Percentiles rank a stretch among this genome's conserved stretches.
Conservation (phyloP, 2,329 filamentous ascomycete genomes). For the Calonectria naviculata region DNA sequence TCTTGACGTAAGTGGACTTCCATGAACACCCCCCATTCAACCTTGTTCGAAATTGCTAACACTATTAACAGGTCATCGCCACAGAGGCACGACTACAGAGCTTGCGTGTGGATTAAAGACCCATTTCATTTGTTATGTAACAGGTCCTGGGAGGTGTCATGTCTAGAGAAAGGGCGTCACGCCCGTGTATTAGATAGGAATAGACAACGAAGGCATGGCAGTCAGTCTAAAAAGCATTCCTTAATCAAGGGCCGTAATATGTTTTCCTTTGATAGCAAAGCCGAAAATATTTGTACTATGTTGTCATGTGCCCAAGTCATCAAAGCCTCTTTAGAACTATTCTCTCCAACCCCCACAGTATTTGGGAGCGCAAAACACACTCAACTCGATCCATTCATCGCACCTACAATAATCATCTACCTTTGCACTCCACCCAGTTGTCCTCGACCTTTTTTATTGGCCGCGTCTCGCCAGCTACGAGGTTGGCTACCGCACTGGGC, state of each 20-base stretch:
- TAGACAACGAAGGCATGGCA: constrained; percentile 44
- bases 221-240: constrained; percentile 24
- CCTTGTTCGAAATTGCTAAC: constrained; percentile 28
- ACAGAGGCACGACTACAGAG: constrained; percentile 91
- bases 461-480: neutral
- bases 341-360: neutral
- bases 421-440: neutral
- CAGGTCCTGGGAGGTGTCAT: constrained; percentile 40
- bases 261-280: neutral
- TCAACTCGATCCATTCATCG: neutral
- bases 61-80: constrained; percentile 76
- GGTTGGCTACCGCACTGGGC: neutral
- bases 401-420: neutral
- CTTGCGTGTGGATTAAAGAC: constrained; percentile 78
- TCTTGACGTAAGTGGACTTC: constrained; percentile 78
- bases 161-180: constrained; percentile 41
- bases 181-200: constrained; percentile 51
- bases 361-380: neutral
- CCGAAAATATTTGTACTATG: neutral
- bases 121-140: constrained; percentile 51
- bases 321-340: neutral
- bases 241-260: neutral
- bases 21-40: neutral
- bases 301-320: neutral
- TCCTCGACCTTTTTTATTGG: neutral